phyloP scores from a whole-genome alignment of 805 yeast genomes.

The Ogataea siamensis region DNA sequence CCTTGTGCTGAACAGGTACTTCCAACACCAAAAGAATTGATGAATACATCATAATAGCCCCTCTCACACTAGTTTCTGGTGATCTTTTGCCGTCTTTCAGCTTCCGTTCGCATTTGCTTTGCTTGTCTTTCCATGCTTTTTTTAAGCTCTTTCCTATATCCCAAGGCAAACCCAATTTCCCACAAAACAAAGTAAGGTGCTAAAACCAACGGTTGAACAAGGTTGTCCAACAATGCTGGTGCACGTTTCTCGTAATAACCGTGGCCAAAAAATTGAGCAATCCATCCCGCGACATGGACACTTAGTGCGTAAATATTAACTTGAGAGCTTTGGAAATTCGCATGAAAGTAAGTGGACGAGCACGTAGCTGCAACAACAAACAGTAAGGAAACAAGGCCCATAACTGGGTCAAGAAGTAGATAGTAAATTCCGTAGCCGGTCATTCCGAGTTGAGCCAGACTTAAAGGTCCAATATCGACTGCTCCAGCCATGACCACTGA shows the following conservation, averaged over 20 bases:
- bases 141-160: conserved; percentile 53
- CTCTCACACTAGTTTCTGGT: background rate
- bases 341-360: conserved; percentile 18
- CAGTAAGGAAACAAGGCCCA: conserved; percentile 42
- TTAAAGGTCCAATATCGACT: conserved; percentile 7
- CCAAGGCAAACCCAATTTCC: conserved; percentile 70
- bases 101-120: conserved; percentile 30
- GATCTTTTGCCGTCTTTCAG: conserved; percentile 26
- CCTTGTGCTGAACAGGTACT: no score
- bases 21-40: no score
- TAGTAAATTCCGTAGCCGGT: conserved; percentile 58
- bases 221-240: conserved; percentile 84
- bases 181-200: conserved; percentile 89
- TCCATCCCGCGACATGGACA: conserved; percentile 63
- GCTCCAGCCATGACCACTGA: conserved; percentile 39
- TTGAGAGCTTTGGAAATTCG: conserved; percentile 18
- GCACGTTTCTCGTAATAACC: conserved; percentile 75
- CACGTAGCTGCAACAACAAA: conserved; percentile 31
- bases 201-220: conserved; percentile 78
- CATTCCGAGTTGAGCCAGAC: conserved; percentile 44
- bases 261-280: conserved; percentile 85
- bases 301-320: conserved; percentile 33
- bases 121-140: conserved; percentile 48
- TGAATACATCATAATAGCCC: no score
- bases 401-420: conserved; percentile 51